Evolutionary conservation across 768 basidiomycete species (phyloP).

Genomic region (Suillus cothurnatus): DNA sequence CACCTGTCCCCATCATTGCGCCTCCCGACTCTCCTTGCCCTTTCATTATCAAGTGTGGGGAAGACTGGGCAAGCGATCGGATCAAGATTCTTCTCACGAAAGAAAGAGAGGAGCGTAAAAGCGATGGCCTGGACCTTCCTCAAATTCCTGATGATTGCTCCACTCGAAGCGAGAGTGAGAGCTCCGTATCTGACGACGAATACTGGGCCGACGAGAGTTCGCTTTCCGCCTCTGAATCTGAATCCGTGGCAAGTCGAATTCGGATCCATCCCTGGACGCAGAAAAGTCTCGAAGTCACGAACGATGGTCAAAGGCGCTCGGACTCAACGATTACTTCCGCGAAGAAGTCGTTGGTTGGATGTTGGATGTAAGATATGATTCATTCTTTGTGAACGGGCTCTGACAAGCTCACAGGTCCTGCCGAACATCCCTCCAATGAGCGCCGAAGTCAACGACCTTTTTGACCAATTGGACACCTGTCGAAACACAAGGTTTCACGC

Average conservation of each 20-base stretch:
- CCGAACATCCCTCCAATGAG: background rate
- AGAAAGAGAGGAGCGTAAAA: slow-evolving; percentile 39
- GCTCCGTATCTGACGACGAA: slow-evolving; percentile 17
- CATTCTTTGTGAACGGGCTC: background rate
- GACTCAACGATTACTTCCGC: slow-evolving; percentile 39
- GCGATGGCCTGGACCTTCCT: slow-evolving; percentile 33
- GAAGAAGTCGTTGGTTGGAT: slow-evolving; percentile 45
- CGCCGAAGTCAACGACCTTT: slow-evolving; percentile 28
- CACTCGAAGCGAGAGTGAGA: slow-evolving; percentile 13
- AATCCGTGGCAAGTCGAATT: slow-evolving; percentile 24
- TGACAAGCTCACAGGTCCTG: background rate
- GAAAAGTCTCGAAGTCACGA: slow-evolving; percentile 7
- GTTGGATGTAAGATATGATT: slow-evolving; percentile 37
- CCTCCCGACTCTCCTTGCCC: slow-evolving; percentile 42
- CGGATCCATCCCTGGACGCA: background rate
- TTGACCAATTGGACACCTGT: too few relatives aligned
- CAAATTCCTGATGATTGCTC: background rate
- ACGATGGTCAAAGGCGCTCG: slow-evolving; percentile 23
- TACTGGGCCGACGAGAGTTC: slow-evolving; percentile 23
- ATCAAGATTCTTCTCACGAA: slow-evolving; percentile 42
- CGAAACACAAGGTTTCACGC: too few relatives aligned
- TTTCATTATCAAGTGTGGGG: slow-evolving; percentile 30
- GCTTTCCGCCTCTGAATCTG: slow-evolving; percentile 11
- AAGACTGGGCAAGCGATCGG: slow-evolving; percentile 47
- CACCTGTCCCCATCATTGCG: slow-evolving; percentile 53